These are phyloP conservation scores for Aspergillus quadricinctus DNA, from an alignment of 2,329 filamentous ascomycete species.

Conservation along the genomic window DNA sequence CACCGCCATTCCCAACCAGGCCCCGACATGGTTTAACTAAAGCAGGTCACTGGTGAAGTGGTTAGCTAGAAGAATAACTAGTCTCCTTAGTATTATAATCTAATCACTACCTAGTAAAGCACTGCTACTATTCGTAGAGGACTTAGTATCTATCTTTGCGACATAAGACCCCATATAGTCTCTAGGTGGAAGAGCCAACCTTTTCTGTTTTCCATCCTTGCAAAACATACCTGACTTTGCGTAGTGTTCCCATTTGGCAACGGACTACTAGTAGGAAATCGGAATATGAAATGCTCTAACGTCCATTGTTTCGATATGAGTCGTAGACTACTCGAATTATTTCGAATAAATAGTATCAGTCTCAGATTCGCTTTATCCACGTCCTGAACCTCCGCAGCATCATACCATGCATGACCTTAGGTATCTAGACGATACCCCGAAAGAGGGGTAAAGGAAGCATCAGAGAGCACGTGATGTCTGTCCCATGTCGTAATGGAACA, in stretches of 20 bases:
- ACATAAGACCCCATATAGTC: not conserved
- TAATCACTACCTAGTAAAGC: too few species aligned
- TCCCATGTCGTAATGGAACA: slow-evolving; percentile 9
- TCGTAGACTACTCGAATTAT: not conserved
- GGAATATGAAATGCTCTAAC: not conserved
- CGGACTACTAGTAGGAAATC: not conserved
- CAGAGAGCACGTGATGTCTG: slow-evolving; percentile 6
- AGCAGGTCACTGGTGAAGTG: too few species aligned
- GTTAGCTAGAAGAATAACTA: too few species aligned
- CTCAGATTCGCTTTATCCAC: not conserved
- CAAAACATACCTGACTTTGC: too few species aligned
- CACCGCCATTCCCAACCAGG: too few species aligned
- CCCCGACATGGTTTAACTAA: too few species aligned
- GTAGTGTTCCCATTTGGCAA: not conserved
- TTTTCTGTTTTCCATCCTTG: too few species aligned
- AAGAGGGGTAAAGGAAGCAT: slow-evolving; percentile 1
- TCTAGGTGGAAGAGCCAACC: too few species aligned
- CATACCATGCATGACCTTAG: not conserved
- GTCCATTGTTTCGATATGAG: not conserved
- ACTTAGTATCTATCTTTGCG: too few species aligned
- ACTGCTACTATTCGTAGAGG: too few species aligned
- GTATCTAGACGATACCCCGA: not conserved
- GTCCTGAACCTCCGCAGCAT: not conserved
- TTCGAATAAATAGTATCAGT: not conserved
- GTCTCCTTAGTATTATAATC: too few species aligned